Base-by-base conservation (phyloP, 2,329 filamentous ascomycete genomes). In the Xylariaceae sp. region DNA sequence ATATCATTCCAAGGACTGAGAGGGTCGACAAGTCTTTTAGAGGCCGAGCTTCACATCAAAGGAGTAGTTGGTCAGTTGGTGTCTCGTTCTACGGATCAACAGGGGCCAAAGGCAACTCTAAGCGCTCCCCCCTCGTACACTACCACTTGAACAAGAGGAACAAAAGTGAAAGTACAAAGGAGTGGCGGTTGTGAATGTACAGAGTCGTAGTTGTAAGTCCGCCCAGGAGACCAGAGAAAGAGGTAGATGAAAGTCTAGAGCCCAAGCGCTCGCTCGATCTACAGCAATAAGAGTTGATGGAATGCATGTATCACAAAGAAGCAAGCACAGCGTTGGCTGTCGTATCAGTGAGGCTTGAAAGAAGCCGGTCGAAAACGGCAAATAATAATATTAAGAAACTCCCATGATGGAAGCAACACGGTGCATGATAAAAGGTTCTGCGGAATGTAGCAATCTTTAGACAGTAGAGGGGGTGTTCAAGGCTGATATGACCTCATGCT, bases 241-340 rank as follows among this genome's bases (percentile, higher is more conserved):
- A 37, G 39, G 39, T 16, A 26, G 5, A 37, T 21, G 16, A 19
- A 49, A 40, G 31, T n/a, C 17, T 28, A 28, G 19, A 23, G 33
- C 29, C 17, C 16, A 36, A 21, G 17, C 6, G 7, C 28, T 6
- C 14, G 7, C 19, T n/a, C 11, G 26, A 11, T 19, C 19, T 33
- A 6, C 17, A 31, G n/a, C 11, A 46, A 16, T 29, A 17, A n/a
- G 43, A 43, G 49, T 26, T 23, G 26, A 26, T 40, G 44, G 34
- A 31, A 29, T 31, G 39, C 44, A 47, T 21, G 49, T 56, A 54
- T 55, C 48, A 67, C 57, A 66, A 66, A 65, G 53, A 53, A 61
- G 56, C 47, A 51, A 54, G 53, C 26, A 57, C 53, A 19, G 28
- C 24, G 37, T 31, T 29, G 34, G 36, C 31, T 9, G n/a, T 33